Evolutionary conservation across 139 green algal species (phyloP).

Genomic region (Micractinium sp.): DNA sequence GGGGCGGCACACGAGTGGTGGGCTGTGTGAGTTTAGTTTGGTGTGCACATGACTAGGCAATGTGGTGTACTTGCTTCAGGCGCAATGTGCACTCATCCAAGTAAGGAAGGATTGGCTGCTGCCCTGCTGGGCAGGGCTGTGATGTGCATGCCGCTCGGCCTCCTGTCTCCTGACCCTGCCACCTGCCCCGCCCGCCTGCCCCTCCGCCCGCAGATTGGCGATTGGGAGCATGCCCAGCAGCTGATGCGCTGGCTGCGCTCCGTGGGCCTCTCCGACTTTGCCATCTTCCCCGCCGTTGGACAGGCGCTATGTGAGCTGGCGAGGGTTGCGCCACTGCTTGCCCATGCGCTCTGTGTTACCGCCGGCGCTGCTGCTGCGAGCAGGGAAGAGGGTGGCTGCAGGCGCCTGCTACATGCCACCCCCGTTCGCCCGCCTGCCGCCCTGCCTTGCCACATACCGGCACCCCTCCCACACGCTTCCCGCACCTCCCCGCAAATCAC

Average conservation of each 20-base stretch:
- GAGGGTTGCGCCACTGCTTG: background rate
- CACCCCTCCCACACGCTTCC: background rate
- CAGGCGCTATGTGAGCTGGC: slow-evolving; percentile 41
- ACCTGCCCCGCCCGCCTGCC: background rate
- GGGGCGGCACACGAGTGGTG: background rate
- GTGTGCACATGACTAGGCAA: no score
- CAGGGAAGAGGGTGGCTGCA: background rate
- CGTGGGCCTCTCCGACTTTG: slow-evolving; percentile 50
- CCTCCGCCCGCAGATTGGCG: slow-evolving; percentile 48
- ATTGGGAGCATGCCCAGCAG: slow-evolving; percentile 43
- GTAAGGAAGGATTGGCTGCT: background rate
- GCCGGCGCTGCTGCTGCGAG: background rate
- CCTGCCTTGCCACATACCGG: background rate
- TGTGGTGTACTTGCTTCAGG: background rate
- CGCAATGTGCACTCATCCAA: background rate
- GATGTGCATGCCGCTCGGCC: no score
- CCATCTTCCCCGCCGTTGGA: slow-evolving; percentile 50
- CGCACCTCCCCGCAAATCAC: background rate
- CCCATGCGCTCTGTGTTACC: background rate
- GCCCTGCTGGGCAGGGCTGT: background rate
- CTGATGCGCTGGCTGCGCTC: slow-evolving; percentile 53
- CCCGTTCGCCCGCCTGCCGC: no score
- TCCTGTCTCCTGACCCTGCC: background rate
- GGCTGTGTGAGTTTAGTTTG: background rate
- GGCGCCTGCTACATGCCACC: background rate